phyloP scores from a whole-genome alignment of 257 asterid genomes.

The Euphrasia confusa region DNA sequence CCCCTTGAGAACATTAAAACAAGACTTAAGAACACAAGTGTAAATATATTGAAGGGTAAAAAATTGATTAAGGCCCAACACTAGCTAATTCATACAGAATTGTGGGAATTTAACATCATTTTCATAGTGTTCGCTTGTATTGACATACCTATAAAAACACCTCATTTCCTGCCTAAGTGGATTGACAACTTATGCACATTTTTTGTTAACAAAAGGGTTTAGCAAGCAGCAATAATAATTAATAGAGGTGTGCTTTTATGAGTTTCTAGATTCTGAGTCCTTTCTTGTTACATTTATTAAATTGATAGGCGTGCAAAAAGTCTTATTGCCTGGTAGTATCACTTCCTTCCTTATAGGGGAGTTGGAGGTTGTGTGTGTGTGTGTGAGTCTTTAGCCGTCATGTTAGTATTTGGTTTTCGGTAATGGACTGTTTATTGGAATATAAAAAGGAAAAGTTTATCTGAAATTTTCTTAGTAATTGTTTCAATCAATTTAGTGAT shows the following conservation, averaged over 20 bases:
- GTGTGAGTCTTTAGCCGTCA: not conserved
- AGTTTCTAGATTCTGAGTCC: not conserved
- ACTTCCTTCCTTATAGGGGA: not conserved
- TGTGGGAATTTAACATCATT: no score
- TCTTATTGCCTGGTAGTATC: not conserved
- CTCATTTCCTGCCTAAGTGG: slow-evolving; percentile 7
- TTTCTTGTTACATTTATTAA: not conserved
- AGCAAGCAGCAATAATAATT: slow-evolving; percentile 16
- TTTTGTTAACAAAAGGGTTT: not conserved
- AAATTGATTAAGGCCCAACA: no score
- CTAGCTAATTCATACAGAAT: no score
- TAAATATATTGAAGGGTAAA: no score
- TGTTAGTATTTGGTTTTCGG: slow-evolving; percentile 4
- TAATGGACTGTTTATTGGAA: slow-evolving; percentile 2
- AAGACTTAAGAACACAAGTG: no score
- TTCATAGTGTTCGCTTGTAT: slow-evolving; percentile 20
- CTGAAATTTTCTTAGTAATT: not conserved
- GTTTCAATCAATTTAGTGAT: slow-evolving; percentile 5
- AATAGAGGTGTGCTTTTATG: slow-evolving; percentile 7
- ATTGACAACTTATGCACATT: not conserved
- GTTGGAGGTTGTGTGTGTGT: not conserved
- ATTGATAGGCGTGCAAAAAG: not conserved
- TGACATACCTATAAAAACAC: slow-evolving; percentile 10
- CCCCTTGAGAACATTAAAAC: no score
- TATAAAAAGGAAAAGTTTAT: slow-evolving; percentile 2